Conservation (phyloP, 2,329 filamentous ascomycete genomes). For the Laburnicola sp. region DNA sequence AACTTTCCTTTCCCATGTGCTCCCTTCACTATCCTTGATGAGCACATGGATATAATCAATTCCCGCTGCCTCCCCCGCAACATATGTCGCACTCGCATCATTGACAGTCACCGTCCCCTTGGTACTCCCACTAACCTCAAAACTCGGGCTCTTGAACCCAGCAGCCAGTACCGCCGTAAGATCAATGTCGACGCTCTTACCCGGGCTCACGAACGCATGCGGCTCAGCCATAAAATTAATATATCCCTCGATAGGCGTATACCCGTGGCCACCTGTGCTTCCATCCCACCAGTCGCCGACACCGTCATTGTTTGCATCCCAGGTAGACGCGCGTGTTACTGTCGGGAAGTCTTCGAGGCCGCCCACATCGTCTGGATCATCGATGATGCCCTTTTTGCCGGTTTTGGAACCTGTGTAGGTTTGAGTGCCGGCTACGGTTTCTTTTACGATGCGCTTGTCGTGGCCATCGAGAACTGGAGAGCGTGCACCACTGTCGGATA, state of each 20-base stretch:
- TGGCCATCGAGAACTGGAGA: slow-evolving; percentile 39
- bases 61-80: slow-evolving; percentile 7
- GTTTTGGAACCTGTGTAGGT: slow-evolving; percentile 38
- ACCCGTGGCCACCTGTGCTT: slow-evolving; percentile 37
- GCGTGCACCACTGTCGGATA: slow-evolving; percentile 38
- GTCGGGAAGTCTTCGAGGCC: slow-evolving; percentile 41
- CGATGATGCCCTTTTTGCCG: slow-evolving; percentile 39
- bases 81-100: slow-evolving; percentile 15
- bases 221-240: slow-evolving; percentile 44
- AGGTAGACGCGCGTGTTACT: slow-evolving; percentile 23
- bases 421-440: slow-evolving; percentile 34
- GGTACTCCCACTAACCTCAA: slow-evolving; percentile 15
- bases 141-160: slow-evolving; percentile 17
- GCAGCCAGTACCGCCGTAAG: slow-evolving; percentile 22
- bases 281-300: slow-evolving; percentile 46
- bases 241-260: slow-evolving; percentile 40
- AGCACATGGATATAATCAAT: slow-evolving; percentile 14
- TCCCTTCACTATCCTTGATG: slow-evolving; percentile 16
- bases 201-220: slow-evolving; percentile 36
- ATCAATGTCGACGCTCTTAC: slow-evolving; percentile 25
- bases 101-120: slow-evolving; percentile 9
- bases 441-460: slow-evolving; percentile 40
- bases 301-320: slow-evolving; percentile 42
- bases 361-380: slow-evolving; percentile 38
- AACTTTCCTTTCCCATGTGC: slow-evolving; percentile 13